phyloP scores from a whole-genome alignment of 1,139 yeast species.

The Hansenula sp. region DNA sequence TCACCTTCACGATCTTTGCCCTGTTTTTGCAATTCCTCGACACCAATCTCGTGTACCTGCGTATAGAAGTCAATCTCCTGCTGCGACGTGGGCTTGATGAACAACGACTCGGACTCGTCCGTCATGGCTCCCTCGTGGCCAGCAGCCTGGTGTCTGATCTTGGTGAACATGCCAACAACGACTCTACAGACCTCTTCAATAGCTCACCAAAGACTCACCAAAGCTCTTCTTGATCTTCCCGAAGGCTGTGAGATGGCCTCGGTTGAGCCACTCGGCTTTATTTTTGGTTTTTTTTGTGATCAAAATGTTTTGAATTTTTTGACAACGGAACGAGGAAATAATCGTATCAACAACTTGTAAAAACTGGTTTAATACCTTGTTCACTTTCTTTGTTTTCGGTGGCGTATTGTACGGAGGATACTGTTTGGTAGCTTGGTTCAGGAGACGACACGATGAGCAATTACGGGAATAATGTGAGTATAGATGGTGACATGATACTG shows the following conservation, averaged over 20 bases:
- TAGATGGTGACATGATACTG: not conserved
- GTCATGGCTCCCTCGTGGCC: constrained; percentile 84
- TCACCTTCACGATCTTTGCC: constrained; percentile 12
- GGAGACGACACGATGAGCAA: not conserved
- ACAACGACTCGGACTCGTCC: constrained; percentile 56
- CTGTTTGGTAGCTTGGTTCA: no score
- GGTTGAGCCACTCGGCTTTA: not conserved
- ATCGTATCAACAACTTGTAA: not conserved
- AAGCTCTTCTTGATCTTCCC: not conserved
- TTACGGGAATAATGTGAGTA: constrained; percentile 1
- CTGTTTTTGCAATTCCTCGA: constrained; percentile 19
- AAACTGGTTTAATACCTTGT: no score
- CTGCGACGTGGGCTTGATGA: constrained; percentile 60
- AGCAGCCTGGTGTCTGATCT: constrained; percentile 54
- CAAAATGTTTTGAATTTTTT: not conserved
- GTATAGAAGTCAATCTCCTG: constrained; percentile 75
- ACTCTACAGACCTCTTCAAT: not conserved
- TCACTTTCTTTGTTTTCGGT: no score
- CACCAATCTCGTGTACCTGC: constrained; percentile 22
- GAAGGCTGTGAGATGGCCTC: not conserved
- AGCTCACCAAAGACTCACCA: not conserved
- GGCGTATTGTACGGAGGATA: no score
- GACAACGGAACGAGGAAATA: not conserved
- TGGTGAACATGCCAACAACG: constrained; percentile 4
- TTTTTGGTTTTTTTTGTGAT: not conserved